A percentile compares a stretch with the other conserved stretches of the same genome.
These are phyloP conservation scores for Globisporangium okanoganense DNA, from an alignment of 352 stramenopile genomes.

Conservation along the genomic window DNA sequence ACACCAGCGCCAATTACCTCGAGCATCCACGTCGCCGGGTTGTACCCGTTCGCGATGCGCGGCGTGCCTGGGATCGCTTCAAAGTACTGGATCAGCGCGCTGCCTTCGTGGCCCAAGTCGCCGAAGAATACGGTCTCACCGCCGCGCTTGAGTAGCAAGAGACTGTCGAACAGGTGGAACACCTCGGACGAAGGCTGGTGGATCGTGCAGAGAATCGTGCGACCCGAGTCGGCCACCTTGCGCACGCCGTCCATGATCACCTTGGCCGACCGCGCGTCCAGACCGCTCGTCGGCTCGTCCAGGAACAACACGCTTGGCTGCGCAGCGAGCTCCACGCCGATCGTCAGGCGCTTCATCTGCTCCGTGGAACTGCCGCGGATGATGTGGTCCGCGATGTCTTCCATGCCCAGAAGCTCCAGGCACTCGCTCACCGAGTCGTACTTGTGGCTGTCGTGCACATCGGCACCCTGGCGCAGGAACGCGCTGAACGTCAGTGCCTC, in stretches of 20 bases:
- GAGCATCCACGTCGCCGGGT: slow-evolving; percentile 67
- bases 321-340: slow-evolving; percentile 90
- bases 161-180: slow-evolving; percentile 87
- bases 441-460: slow-evolving; percentile 38
- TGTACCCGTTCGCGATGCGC: slow-evolving; percentile 64
- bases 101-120: slow-evolving; percentile 28
- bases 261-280: slow-evolving; percentile 86
- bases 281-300: slow-evolving; percentile 88
- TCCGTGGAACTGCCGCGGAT: slow-evolving; percentile 55
- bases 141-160: slow-evolving; percentile 80
- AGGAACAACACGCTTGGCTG: slow-evolving; percentile 87
- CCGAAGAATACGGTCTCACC: slow-evolving; percentile 62
- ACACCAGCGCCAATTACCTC: slow-evolving; percentile 48
- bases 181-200: slow-evolving; percentile 90
- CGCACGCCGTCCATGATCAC: slow-evolving; percentile 87
- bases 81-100: slow-evolving; percentile 49
- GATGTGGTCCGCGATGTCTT: slow-evolving; percentile 58
- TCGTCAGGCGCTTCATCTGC: slow-evolving; percentile 65
- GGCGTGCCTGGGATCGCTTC: slow-evolving; percentile 58
- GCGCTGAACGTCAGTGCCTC: slow-evolving; percentile 93
- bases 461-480: slow-evolving; percentile 62
- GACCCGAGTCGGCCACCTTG: slow-evolving; percentile 75
- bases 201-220: slow-evolving; percentile 90
- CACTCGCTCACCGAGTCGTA: slow-evolving; percentile 54
- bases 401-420: slow-evolving; percentile 48